These are phyloP conservation scores for Eucalyptus fibrosa DNA, from an alignment of 345 rosid genomes.

Conservation along the genomic window DNA sequence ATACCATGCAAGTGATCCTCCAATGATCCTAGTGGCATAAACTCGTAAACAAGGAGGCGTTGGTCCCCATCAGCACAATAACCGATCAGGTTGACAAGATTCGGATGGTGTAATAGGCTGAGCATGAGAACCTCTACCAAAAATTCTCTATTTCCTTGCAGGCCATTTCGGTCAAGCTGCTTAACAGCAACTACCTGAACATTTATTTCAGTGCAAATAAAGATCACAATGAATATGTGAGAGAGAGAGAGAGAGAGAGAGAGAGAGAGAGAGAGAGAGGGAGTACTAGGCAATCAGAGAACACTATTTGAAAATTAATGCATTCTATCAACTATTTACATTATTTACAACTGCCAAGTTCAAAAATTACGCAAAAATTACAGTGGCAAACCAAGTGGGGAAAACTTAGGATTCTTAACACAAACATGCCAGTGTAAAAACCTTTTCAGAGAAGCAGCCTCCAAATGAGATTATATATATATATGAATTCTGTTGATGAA, in stretches of 20 bases:
- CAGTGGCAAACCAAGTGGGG: not conserved
- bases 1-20: conserved; percentile 99
- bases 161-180: conserved; percentile 88
- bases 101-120: conserved; percentile 87
- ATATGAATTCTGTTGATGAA: not conserved
- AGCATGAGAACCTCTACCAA: conserved; percentile 97
- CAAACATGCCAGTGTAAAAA: not conserved
- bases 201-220: not conserved
- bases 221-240: not conserved
- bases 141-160: conserved; percentile 97
- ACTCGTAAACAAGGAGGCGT: conserved; percentile 92
- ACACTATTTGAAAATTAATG: not conserved
- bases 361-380: not conserved
- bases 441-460: not conserved
- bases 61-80: conserved; percentile 99
- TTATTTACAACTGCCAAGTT: not conserved
- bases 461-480: not conserved
- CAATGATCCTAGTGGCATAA: conserved; percentile 88
- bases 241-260: not conserved
- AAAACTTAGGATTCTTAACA: not conserved
- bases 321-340: not conserved
- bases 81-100: conserved; percentile 92
- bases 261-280: not conserved
- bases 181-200: conserved; percentile 88
- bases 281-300: not conserved